Percentiles rank a stretch among this genome's conserved stretches.
phyloP scores from a whole-genome alignment of 1,139 yeast genomes.

The Diutina siamensis region DNA sequence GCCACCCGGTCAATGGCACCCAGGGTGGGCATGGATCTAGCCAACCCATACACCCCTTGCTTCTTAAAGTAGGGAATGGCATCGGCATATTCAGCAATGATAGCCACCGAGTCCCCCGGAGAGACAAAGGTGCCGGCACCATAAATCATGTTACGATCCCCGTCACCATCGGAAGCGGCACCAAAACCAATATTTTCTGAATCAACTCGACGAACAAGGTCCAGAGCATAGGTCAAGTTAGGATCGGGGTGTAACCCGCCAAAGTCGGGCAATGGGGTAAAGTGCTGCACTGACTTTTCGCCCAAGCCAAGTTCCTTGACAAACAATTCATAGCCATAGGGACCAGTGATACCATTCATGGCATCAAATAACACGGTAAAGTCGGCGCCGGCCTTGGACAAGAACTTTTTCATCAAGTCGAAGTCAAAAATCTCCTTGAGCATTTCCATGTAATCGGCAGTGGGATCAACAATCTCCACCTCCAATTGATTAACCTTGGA shows the following conservation, averaged over 20 bases:
- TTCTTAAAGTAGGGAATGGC: slow-evolving; percentile 83
- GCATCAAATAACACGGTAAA: slow-evolving; percentile 82
- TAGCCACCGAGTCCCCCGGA: slow-evolving; percentile 97
- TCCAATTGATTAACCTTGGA: slow-evolving; percentile 38
- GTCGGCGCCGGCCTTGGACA: slow-evolving; percentile 34
- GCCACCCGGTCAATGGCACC: slow-evolving; percentile 93
- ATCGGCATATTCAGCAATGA: slow-evolving; percentile 86
- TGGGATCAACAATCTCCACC: slow-evolving; percentile 76
- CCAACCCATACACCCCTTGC: slow-evolving; percentile 83
- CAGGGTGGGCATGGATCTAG: slow-evolving; percentile 98
- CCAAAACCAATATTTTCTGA: slow-evolving; percentile 76
- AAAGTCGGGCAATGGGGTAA: slow-evolving; percentile 71
- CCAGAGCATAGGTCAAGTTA: slow-evolving; percentile 84
- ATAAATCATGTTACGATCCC: slow-evolving; percentile 97
- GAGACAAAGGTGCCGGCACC: slow-evolving; percentile 94
- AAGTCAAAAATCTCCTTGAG: slow-evolving; percentile 85
- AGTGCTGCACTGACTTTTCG: slow-evolving; percentile 62
- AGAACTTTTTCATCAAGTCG: slow-evolving; percentile 62
- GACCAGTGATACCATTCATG: slow-evolving; percentile 94
- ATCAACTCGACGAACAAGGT: slow-evolving; percentile 81
- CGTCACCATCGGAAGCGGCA: slow-evolving; percentile 98
- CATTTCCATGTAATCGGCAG: slow-evolving; percentile 65
- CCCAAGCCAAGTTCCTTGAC: slow-evolving; percentile 77
- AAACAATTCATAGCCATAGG: slow-evolving; percentile 81
- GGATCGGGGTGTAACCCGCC: slow-evolving; percentile 99